Percentiles rank a stretch among this genome's conserved stretches.
Conservation (phyloP, 108 stramenopile species). For the Aureococcus anophagefferens region DNA sequence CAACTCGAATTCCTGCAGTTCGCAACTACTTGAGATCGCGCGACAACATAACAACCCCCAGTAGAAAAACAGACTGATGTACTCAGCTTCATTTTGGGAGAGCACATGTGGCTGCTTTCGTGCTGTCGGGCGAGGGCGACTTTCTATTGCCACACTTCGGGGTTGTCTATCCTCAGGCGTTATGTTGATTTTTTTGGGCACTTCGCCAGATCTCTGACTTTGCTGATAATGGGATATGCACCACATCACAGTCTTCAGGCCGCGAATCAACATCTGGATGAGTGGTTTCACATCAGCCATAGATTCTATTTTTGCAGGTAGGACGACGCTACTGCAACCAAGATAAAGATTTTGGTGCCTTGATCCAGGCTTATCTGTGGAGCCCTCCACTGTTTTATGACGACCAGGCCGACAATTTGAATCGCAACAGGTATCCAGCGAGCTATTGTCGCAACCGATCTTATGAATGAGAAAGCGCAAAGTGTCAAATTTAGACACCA, state of each 20-base stretch:
- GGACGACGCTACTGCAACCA: neutral
- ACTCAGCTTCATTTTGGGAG: neutral
- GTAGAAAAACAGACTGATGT: neutral
- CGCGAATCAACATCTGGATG: slow-evolving; percentile 72
- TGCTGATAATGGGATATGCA: slow-evolving; percentile 68
- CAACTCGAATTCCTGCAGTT: slow-evolving; percentile 7
- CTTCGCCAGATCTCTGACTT: too few species aligned
- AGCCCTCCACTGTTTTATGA: too few species aligned
- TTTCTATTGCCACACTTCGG: too few species aligned
- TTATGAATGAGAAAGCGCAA: slow-evolving; percentile 43
- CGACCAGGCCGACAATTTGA: too few species aligned
- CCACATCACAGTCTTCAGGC: slow-evolving; percentile 84
- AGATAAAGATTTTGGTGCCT: neutral
- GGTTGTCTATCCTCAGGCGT: too few species aligned
- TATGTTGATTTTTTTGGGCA: too few species aligned
- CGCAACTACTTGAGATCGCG: too few species aligned
- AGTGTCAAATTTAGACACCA: slow-evolving; percentile 70
- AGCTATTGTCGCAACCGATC: slow-evolving; percentile 1
- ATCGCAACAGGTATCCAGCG: too few species aligned
- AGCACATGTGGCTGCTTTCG: too few species aligned
- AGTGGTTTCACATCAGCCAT: slow-evolving; percentile 55
- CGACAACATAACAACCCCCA: neutral
- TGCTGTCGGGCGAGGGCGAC: too few species aligned
- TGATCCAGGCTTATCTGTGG: neutral
- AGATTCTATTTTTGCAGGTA: neutral